phyloP scores from a whole-genome alignment of 1,139 yeast genomes.

The Geotrichum phurueaensis region DNA sequence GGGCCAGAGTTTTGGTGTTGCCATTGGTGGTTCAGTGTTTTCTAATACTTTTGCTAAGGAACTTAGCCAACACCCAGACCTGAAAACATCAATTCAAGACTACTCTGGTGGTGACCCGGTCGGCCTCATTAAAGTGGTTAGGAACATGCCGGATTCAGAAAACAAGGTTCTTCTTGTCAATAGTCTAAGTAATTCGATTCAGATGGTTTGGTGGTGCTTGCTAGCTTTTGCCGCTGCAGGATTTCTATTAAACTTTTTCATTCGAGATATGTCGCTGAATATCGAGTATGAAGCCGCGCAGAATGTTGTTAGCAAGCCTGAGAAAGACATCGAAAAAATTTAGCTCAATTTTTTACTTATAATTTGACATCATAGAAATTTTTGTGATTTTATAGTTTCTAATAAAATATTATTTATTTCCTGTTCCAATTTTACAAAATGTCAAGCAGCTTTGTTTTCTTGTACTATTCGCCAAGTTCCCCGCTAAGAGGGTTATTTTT shows the following conservation, averaged over 20 bases:
- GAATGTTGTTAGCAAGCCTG: constrained; percentile 16
- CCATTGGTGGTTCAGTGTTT: constrained; percentile 47
- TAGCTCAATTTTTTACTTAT: not conserved
- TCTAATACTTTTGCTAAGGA: constrained; percentile 27
- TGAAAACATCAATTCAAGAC: constrained; percentile 11
- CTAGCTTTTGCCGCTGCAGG: constrained; percentile 25
- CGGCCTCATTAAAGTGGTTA: constrained; percentile 22
- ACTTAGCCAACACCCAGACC: constrained; percentile 13
- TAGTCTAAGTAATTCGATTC: constrained; percentile 23
- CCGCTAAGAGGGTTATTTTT: too few species aligned
- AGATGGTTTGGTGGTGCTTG: constrained; percentile 22
- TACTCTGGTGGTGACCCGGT: constrained; percentile 22
- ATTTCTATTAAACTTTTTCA: constrained; percentile 22
- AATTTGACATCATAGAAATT: not conserved
- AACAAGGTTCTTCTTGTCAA: constrained; percentile 18
- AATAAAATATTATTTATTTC: not conserved
- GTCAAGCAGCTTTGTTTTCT: too few species aligned
- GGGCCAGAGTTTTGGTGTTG: constrained; percentile 50
- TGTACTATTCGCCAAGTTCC: too few species aligned
- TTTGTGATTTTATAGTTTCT: not conserved
- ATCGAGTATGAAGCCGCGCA: constrained; percentile 23
- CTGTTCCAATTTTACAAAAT: not conserved
- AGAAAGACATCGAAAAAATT: not conserved
- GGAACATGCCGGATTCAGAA: constrained; percentile 20
- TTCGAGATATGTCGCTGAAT: constrained; percentile 28